Evolutionary conservation across 1,284 basidiomycete genomes (phyloP), one percentile per base, ranked within the genome.

Genomic region (Cryptococcus wingfieldii): DNA sequence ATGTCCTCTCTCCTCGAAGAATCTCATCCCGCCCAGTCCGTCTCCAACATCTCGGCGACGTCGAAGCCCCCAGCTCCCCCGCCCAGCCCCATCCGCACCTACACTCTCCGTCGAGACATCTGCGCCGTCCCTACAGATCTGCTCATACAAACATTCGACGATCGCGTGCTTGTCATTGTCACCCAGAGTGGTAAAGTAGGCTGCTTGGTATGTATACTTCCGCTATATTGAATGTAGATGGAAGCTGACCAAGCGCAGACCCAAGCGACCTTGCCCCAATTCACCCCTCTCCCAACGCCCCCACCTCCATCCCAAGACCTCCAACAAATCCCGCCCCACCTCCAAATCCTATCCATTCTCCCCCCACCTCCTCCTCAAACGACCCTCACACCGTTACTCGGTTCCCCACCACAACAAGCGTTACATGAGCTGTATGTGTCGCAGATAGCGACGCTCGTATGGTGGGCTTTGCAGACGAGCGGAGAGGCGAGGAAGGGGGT

Each of bases 131-230:
- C 74, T 6, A 95, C 90, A 1, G 86, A 93, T 57, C 77, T 94
- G 14, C 61, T 92, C 34, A 72, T 94, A 2, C 89, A 94, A 66
- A 78, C 79, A 0, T 95, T 85, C 70, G 83, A 83, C 50, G 92
- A 96, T 76, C 82, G 89, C 39, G 79, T 85, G 9, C 77, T 96
- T 19, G 84, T 95, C 18, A 78, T 94, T 28, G 80, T 96, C 51
- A 91, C 90, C 1, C 93, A 95, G 75, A 73, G 67, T 47, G 89
- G 88, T 31, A 92, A 90, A 82, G 85, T 94, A 13, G 92, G 91
- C 54, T 86, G 82, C 68, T 70, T 96, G 77, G 89, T 93, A 70
- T 69, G 78, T 77, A 0, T 77, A 0, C 43, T 18, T 31, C 16
- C 16, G 18, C 23, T 45, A 12, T 5, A 38, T 16, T 25, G 28